Base-by-base conservation (phyloP, 208 protist species). In the Crithidia brevicula region DNA sequence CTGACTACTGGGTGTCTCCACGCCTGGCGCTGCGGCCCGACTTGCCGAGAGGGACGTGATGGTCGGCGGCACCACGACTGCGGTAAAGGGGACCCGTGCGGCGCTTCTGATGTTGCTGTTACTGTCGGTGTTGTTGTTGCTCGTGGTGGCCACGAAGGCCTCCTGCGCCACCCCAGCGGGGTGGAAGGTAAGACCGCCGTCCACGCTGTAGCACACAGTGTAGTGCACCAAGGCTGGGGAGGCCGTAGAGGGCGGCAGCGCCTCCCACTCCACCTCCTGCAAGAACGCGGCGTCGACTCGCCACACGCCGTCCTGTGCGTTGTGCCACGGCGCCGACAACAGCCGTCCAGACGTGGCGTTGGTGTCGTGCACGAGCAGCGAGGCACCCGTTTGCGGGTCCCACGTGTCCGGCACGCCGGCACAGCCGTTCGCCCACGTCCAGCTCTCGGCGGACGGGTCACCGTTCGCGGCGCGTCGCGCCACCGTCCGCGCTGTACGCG, bases 201-300 rank as follows among this genome's bases (percentile, higher is more conserved):
- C 72, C 2, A 89, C 57, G 63, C 87, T 93, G 80, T 82, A 90
- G 61, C 87, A 93, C 27, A 90, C 30, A 20, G 50, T 31, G 43
- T 82, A 83, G 20, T 38, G 33, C 20, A 40, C 23, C 49, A 67
- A 38, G 27, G 38, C 13, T 11, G 0, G 28, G 3, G 43, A 20
- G 36, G 8, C 42, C n/a, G 15, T 33, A 0, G 27, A 10, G 20
- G 5, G n/a, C 46, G 60, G 18, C 15, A 49, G 10, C 23, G 59
- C 40, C 15, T 33, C 7, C 54, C 81, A 66, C 18, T 74, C 74
- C 34, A 79, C 36, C 28, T 62, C 27, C 33, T 31, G 47, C 30
- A 84, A 54, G 59, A 80, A 80, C 20, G 51, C 64, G 16, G 86
- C 75, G 11, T 67, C 43, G 18, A 92, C 51, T n/a, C 42, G 46